Conservation (phyloP, 257 asterid species). For the Lycium barbarum region DNA sequence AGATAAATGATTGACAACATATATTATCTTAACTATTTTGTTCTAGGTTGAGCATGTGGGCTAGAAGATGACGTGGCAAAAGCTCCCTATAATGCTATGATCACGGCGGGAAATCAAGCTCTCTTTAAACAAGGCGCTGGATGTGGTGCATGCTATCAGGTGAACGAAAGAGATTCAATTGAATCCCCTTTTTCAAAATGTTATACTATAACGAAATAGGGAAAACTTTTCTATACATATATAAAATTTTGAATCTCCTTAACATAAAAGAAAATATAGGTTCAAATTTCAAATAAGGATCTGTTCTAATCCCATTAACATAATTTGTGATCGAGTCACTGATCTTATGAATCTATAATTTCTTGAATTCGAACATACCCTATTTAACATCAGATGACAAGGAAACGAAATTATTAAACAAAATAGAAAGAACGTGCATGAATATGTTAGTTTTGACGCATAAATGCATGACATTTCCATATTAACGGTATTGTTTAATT, state of each 20-base stretch:
- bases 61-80: conserved; percentile 20
- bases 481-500: not conserved
- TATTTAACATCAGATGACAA: not conserved
- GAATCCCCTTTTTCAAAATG: not conserved
- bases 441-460: too few species aligned
- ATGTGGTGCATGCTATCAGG: conserved; percentile 34
- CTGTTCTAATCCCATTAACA: too few species aligned
- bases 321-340: too few species aligned
- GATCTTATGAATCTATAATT: too few species aligned
- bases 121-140: conserved; percentile 16
- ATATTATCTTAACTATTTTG: not conserved
- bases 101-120: conserved; percentile 30
- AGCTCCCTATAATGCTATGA: conserved; percentile 25
- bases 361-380: not conserved
- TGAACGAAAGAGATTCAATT: not conserved
- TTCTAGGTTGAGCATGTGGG: conserved; percentile 33
- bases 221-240: too few species aligned
- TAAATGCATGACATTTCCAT: not conserved
- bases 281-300: too few species aligned
- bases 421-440: too few species aligned
- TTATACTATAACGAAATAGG: too few species aligned
- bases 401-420: too few species aligned
- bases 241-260: too few species aligned
- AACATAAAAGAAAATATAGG: too few species aligned
- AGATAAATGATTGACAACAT: too few species aligned